Conservation (phyloP, 345 rosid genomes). For the Euphorbia peplus region DNA sequence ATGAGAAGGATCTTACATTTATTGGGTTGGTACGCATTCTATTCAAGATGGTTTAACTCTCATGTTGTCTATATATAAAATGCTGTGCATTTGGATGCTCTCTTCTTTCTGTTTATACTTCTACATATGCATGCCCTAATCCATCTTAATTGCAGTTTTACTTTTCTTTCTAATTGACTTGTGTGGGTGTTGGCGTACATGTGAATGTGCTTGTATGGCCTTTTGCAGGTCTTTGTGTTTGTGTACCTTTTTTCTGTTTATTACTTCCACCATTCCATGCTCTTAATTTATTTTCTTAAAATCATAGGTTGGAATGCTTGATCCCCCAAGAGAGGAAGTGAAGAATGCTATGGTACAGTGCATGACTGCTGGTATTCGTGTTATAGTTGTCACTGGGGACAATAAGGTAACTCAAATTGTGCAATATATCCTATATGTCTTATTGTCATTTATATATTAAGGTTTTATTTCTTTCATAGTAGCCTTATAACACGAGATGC, state of each 20-base stretch:
- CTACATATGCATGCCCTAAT: not conserved
- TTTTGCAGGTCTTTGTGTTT: not conserved
- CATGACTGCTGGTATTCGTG: constrained; percentile 99
- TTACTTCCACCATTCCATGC: not conserved
- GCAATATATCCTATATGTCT: constrained; percentile 6
- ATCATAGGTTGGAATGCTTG: constrained; percentile 95
- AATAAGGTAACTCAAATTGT: constrained; percentile 63
- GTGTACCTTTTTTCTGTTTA: not conserved
- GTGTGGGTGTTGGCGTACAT: not conserved
- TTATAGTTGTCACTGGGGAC: constrained; percentile 98
- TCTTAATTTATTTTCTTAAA: not conserved
- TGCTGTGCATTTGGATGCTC: not conserved
- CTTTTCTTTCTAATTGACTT: constrained; percentile 2
- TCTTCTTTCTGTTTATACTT: not conserved
- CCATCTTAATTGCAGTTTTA: constrained; percentile 1
- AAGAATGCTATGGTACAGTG: constrained; percentile 92
- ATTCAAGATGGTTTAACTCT: constrained; percentile 24
- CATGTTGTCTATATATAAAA: constrained; percentile 2
- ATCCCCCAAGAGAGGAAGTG: constrained; percentile 98
- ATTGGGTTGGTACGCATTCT: constrained; percentile 98
- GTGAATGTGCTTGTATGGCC: not conserved
- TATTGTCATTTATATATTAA: not conserved
- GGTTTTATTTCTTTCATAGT: constrained; percentile 10
- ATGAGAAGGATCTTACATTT: constrained; percentile 95
- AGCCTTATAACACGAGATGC: constrained; percentile 26